Evolutionary conservation across 169 alveolate species (phyloP).

Genomic region (Plasmodium gonderi): DNA sequence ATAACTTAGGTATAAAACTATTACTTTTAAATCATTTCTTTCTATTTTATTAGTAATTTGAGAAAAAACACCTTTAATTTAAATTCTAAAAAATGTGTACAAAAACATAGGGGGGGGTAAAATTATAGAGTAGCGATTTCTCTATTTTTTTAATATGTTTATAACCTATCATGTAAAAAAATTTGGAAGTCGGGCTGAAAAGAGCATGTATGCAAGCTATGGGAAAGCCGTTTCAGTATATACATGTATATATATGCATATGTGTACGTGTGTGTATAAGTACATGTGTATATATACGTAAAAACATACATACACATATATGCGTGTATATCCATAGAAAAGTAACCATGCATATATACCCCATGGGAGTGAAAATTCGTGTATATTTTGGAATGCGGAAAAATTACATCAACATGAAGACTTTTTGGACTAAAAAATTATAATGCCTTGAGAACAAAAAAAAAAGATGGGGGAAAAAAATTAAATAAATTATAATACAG

Average conservation of each 20-base stretch:
- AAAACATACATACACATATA: no score
- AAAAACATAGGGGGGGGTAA: background rate
- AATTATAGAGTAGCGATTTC: background rate
- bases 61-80: constrained; percentile 14
- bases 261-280: background rate
- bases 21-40: background rate
- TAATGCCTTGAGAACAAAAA: background rate
- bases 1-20: background rate
- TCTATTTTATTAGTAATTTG: constrained; percentile 19
- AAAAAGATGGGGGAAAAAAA: background rate
- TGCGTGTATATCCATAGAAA: no score
- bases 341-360: no score
- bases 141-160: background rate
- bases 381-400: background rate
- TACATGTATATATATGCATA: background rate
- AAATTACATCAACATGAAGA: background rate
- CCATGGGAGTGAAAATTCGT: no score
- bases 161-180: background rate
- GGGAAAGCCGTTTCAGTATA: background rate
- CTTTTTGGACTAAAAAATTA: background rate
- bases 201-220: background rate
- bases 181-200: background rate
- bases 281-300: no score
- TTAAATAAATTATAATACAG: background rate
- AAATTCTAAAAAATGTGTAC: constrained; percentile 14